phyloP scores from a whole-genome alignment of 2,329 filamentous ascomycete species.

The Ceratocystis albifundus region DNA sequence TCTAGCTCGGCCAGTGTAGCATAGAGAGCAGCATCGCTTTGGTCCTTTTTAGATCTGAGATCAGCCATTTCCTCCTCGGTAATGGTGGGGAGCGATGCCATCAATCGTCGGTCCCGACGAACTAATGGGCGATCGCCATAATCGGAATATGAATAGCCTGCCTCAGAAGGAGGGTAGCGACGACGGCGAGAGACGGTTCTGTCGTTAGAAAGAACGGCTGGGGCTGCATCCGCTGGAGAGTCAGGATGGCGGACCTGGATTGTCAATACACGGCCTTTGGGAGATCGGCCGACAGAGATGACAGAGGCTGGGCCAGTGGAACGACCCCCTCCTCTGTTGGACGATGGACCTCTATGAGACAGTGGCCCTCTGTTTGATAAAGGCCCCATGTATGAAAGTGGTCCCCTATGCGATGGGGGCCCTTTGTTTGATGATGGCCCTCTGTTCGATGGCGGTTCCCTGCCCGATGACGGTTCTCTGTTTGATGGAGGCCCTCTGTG shows the following conservation, averaged over 20 bases:
- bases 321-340: background rate
- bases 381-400: background rate
- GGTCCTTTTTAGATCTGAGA: constrained; percentile 15
- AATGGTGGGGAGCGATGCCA: constrained; percentile 2
- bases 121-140: background rate
- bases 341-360: background rate
- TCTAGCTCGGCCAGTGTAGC: constrained; percentile 67
- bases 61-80: constrained; percentile 20
- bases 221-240: constrained; percentile 11
- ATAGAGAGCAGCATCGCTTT: constrained; percentile 19
- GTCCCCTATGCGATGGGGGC: background rate
- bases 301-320: constrained; percentile 12
- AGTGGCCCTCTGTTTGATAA: background rate
- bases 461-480: background rate
- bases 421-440: background rate
- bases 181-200: background rate
- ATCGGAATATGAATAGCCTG: background rate
- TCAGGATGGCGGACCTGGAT: constrained; percentile 21
- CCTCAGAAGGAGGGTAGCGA: background rate
- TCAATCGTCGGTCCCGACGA: background rate
- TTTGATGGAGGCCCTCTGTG: background rate
- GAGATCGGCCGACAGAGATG: constrained; percentile 5
- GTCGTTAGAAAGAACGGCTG: constrained; percentile 7
- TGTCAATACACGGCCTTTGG: constrained; percentile 19
- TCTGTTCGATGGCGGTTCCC: background rate